Percentiles rank a stretch among this genome's conserved stretches.
phyloP scores from a whole-genome alignment of 331 rosid genomes.

The Quercus tomentella region DNA sequence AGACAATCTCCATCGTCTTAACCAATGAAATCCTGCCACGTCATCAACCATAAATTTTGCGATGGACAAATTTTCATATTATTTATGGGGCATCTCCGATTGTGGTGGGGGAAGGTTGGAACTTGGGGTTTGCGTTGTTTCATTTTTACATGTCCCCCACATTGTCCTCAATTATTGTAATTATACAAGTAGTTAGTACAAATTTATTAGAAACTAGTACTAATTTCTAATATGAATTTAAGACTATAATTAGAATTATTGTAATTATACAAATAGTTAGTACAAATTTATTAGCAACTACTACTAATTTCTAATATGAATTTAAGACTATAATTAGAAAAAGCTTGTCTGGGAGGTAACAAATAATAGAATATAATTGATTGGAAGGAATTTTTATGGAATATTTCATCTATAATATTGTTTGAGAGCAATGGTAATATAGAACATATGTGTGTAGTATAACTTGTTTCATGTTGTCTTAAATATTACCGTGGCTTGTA shows the following conservation, averaged over 20 bases:
- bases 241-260: neutral
- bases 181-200: neutral
- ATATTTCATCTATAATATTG: no score
- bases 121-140: neutral
- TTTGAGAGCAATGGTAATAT: no score
- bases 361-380: no score
- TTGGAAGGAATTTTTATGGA: no score
- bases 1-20: neutral
- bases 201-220: no score
- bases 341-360: no score
- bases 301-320: no score
- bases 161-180: neutral
- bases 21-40: neutral
- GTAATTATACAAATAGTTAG: neutral
- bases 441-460: accelerated
- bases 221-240: no score
- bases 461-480: no score
- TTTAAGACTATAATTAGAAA: no score
- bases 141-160: neutral
- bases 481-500: no score
- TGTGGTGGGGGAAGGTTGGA: neutral
- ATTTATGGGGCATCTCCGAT: neutral
- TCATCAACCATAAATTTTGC: neutral
- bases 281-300: no score
- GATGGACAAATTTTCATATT: neutral